phyloP scores from a whole-genome alignment of 75 land plant genomes.

The Chamaecyparis obtusa region DNA sequence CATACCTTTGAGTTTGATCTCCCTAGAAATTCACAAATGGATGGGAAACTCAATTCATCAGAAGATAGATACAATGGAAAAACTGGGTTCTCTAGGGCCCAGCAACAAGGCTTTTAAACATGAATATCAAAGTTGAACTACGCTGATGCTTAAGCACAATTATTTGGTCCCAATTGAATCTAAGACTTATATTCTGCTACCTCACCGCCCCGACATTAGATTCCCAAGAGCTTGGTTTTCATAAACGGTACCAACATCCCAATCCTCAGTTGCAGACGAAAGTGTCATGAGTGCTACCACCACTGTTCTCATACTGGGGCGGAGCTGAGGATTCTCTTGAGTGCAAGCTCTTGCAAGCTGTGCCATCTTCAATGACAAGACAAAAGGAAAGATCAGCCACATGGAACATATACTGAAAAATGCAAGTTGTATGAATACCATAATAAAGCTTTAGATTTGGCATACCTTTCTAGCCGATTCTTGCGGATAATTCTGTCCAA shows the following conservation, averaged over 20 bases:
- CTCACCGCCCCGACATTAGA: slow-evolving; percentile 59
- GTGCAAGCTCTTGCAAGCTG: slow-evolving; percentile 87
- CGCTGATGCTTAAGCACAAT: neutral
- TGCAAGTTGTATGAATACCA: neutral
- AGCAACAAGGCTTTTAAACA: neutral
- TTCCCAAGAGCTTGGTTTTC: slow-evolving; percentile 53
- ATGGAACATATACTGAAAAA: neutral
- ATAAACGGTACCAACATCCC: slow-evolving; percentile 65
- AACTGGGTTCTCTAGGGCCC: neutral
- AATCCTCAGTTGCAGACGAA: slow-evolving; percentile 69
- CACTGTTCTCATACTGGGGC: slow-evolving; percentile 85
- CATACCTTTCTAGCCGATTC: slow-evolving; percentile 82
- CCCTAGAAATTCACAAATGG: neutral
- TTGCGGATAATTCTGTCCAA: slow-evolving; percentile 67
- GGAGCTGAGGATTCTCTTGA: slow-evolving; percentile 61
- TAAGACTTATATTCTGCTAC: neutral
- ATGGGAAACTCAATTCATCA: neutral
- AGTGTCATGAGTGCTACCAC: slow-evolving; percentile 95
- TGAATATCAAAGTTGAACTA: neutral
- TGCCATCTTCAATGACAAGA: slow-evolving; percentile 59
- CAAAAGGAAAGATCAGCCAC: neutral
- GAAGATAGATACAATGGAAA: neutral
- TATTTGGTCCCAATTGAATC: neutral
- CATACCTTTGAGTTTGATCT: neutral
- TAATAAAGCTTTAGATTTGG: neutral